These are phyloP conservation scores for Blastobotrys aristatus DNA, from an alignment of 1,139 yeast genomes.

Conservation along the genomic window DNA sequence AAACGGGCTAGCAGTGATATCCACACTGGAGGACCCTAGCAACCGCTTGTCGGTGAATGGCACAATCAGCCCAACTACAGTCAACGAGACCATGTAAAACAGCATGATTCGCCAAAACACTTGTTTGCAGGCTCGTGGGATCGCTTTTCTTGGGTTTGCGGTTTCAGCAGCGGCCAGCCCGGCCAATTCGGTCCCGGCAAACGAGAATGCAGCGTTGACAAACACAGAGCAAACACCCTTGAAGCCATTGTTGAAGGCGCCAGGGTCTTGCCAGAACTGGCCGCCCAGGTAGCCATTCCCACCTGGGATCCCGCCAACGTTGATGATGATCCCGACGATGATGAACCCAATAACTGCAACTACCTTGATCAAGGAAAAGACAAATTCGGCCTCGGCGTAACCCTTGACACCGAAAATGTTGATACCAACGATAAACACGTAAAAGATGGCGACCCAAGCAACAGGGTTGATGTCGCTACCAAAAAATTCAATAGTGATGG, in stretches of 20 bases:
- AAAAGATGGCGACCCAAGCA: conserved; percentile 62
- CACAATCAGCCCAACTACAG: conserved; percentile 57
- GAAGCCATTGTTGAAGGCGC: conserved; percentile 59
- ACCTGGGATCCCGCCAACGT: conserved; percentile 63
- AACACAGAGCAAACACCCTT: conserved; percentile 83
- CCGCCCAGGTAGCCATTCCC: conserved; percentile 56
- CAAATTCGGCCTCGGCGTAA: conserved; percentile 66
- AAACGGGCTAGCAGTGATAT: conserved; percentile 64
- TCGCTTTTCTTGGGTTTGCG: conserved; percentile 60
- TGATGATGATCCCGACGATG: conserved; percentile 56
- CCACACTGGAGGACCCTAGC: conserved; percentile 43
- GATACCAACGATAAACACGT: conserved; percentile 47
- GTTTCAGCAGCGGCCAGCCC: conserved; percentile 88
- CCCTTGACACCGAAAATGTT: conserved; percentile 67
- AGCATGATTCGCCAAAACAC: conserved; percentile 67
- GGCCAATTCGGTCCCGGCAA: conserved; percentile 77
- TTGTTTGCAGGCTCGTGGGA: conserved; percentile 67
- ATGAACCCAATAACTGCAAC: conserved; percentile 59
- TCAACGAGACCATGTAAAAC: conserved; percentile 56
- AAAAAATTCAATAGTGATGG: conserved; percentile 67
- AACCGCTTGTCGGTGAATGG: conserved; percentile 52
- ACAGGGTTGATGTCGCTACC: conserved; percentile 53
- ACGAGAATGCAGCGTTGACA: conserved; percentile 82
- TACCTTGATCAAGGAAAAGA: conserved; percentile 52
- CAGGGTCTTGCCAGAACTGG: conserved; percentile 56